Conservation (phyloP, 2,329 filamentous ascomycete genomes). For the Blastomyces emzantsi region DNA sequence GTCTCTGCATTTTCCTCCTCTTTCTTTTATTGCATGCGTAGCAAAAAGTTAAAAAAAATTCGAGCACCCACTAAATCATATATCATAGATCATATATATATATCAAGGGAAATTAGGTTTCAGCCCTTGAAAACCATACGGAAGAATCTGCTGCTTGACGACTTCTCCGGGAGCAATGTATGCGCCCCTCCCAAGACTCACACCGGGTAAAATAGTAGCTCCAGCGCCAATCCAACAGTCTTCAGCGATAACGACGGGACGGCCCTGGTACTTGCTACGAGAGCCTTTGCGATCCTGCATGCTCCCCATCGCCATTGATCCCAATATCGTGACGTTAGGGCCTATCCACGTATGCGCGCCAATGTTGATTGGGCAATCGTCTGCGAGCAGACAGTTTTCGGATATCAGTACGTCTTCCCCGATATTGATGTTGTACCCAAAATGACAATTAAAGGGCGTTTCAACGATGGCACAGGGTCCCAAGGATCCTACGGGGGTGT, state of each 20-base stretch:
- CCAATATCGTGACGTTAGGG: constrained; percentile 79
- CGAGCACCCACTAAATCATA: neutral
- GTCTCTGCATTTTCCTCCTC: neutral
- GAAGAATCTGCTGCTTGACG: constrained; percentile 36
- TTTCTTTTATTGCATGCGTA: neutral
- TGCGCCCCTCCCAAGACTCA: constrained; percentile 34
- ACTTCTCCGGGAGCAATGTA: constrained; percentile 40
- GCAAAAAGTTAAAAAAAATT: neutral
- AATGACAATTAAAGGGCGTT: constrained; percentile 84
- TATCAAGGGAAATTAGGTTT: constrained; percentile 30
- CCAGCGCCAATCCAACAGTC: constrained; percentile 58
- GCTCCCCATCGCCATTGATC: constrained; percentile 62
- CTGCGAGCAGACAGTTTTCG: constrained; percentile 74
- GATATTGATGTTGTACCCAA: constrained; percentile 89
- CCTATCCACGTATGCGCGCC: constrained; percentile 62
- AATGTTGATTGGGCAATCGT: constrained; percentile 75
- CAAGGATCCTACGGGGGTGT: constrained; percentile 48
- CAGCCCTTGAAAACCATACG: constrained; percentile 35
- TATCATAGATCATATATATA: neutral
- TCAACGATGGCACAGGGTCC: constrained; percentile 73
- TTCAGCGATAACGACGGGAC: constrained; percentile 64
- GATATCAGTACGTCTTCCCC: constrained; percentile 78
- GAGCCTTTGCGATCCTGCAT: constrained; percentile 64
- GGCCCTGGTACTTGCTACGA: constrained; percentile 61
- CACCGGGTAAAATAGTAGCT: constrained; percentile 48